Evolutionary conservation across 371 early-diverging fungal genomes (phyloP).

Genomic region (Rhizopus arrhizus): DNA sequence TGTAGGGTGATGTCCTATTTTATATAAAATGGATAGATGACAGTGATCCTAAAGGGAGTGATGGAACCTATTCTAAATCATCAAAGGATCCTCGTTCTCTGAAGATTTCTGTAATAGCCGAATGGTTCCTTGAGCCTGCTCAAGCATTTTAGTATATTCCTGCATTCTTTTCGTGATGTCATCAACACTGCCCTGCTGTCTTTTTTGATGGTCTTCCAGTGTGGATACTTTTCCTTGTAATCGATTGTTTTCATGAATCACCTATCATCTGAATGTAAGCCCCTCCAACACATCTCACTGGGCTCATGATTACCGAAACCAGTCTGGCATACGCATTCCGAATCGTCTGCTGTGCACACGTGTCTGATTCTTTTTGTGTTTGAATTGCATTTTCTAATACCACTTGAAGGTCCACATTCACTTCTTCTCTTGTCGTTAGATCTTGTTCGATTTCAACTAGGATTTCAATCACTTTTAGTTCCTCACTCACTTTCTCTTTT

Average conservation of each 20-base stretch:
- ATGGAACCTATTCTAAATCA: too few relatives aligned
- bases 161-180: conserved; percentile 42
- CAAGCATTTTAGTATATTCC: conserved; percentile 49
- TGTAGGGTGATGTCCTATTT: too few relatives aligned
- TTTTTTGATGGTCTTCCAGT: conserved; percentile 34
- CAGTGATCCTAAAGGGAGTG: too few relatives aligned
- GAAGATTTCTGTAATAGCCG: conserved; percentile 30
- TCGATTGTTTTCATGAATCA: conserved; percentile 40
- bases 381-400: conserved; percentile 58
- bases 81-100: too few relatives aligned
- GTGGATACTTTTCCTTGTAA: conserved; percentile 34
- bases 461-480: background rate
- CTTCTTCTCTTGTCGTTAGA: conserved; percentile 60
- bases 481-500: background rate
- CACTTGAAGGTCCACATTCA: conserved; percentile 63
- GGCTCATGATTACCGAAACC: conserved; percentile 37
- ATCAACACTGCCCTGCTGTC: conserved; percentile 34
- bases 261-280: conserved; percentile 17
- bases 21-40: too few relatives aligned
- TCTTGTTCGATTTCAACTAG: conserved; percentile 51
- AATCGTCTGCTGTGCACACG: conserved; percentile 55
- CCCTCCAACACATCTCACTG: conserved; percentile 34
- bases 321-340: conserved; percentile 58
- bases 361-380: conserved; percentile 60
- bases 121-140: conserved; percentile 46